Evolutionary conservation across 805 yeast genomes (phyloP), one percentile per base, ranked within the genome.

Genomic region (Barnettozyma californica): DNA sequence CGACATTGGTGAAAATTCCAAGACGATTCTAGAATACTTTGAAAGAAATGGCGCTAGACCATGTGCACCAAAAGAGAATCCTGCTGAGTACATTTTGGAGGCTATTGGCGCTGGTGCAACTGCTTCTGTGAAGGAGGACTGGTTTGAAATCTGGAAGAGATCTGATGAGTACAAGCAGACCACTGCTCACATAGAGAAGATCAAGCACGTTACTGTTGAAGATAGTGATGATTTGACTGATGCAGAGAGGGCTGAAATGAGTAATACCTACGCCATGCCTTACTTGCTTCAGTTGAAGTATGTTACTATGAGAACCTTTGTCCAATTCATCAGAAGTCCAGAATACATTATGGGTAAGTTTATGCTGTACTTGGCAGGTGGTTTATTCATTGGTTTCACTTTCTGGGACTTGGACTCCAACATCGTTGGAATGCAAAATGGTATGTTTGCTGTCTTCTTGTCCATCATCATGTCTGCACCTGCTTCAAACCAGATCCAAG

Each of bases 71-170:
- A 55, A 55, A 18, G 88, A 80, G 44, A 84, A 84, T 53, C 89
- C 90, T 1, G 90, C 90, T n/a, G 90, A 83, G 62, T 84, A 83
- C 66, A 76, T 84, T 60, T 68, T 84, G 51, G 84, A 82, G 52
- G 77, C 76, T n/a, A 82, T 85, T 62, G 88, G 89, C 38, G 88
- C 88, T n/a, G 90, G 89, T 56, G 87, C 88, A 3, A 81, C 85
- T 35, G 81, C 84, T 2, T 53, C 64, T 33, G 75, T 70, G 6
- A 64, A 67, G 14, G 71, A 68, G 38, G 82, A 85, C 62, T 85
- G 87, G 86, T 70, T 71, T 60, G 75, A 77, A 16, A 71, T 75
- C 5, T 85, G 92, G 92, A 57, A 46, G 3, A 63, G 62, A 9
- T 78, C 74, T 48, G 68, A 59, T 19, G 77, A 77, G 55, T 58